Conservation (phyloP, 441 rosid genomes). For the Erysimum pusillum region DNA sequence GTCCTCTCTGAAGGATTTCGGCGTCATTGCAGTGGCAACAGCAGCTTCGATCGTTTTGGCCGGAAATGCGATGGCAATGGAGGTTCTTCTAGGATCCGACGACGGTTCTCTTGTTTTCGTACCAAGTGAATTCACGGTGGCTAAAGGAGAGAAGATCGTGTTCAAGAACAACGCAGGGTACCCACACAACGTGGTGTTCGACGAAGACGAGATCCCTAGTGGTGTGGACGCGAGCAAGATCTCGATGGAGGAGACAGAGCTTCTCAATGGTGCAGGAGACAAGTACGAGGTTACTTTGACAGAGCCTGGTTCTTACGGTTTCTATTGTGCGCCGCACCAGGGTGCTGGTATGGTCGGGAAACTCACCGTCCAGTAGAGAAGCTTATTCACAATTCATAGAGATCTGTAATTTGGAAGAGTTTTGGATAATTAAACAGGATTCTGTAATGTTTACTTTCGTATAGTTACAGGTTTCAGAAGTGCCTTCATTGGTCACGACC, state of each 20-base stretch:
- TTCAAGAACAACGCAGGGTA: conserved; percentile 95
- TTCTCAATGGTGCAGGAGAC: conserved; percentile 77
- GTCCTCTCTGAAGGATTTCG: conserved; percentile 76
- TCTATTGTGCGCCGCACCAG: conserved; percentile 91
- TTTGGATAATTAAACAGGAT: neutral
- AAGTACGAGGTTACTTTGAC: conserved; percentile 67
- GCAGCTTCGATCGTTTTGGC: conserved; percentile 76
- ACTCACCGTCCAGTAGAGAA: conserved; percentile 58
- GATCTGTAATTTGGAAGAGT: neutral
- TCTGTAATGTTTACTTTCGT: neutral
- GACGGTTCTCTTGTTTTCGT: conserved; percentile 77
- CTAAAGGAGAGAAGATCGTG: conserved; percentile 84
- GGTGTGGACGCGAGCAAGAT: conserved; percentile 87
- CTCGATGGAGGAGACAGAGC: conserved; percentile 79
- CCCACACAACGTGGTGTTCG: conserved; percentile 92
- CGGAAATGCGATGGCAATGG: conserved; percentile 83
- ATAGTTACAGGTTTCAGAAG: no score
- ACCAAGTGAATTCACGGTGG: conserved; percentile 62
- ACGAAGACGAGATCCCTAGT: conserved; percentile 83
- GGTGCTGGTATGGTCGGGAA: conserved; percentile 96
- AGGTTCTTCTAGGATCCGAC: conserved; percentile 67
- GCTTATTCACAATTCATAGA: neutral
- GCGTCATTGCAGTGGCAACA: conserved; percentile 73
- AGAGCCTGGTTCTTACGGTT: conserved; percentile 73
- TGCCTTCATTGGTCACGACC: no score